Base-by-base conservation (phyloP, 2,329 filamentous ascomycete genomes). In the Cladophialophora exuberans region DNA sequence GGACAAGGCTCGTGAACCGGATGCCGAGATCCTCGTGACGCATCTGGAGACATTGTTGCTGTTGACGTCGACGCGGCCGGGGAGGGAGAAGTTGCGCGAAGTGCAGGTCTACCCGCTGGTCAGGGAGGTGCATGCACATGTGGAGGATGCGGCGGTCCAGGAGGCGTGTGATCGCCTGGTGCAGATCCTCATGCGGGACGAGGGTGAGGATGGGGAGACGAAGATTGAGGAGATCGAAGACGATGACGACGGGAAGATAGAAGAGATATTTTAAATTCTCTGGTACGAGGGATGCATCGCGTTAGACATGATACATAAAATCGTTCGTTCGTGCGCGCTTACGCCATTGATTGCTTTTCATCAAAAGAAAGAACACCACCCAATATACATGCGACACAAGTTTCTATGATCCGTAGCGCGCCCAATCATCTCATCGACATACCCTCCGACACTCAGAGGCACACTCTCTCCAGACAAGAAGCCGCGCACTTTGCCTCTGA, bases 321-420 rank as follows among this genome's bases (percentile, higher is more conserved):
- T n/a, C n/a, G n/a, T n/a, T n/a, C n/a, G n/a, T n/a, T n/a, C n/a
- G n/a, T n/a, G n/a, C n/a, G n/a, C n/a, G n/a, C n/a, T n/a, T n/a
- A n/a, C n/a, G n/a, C n/a, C n/a, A n/a, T n/a, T n/a, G n/a, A n/a
- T n/a, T n/a, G n/a, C n/a, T n/a, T n/a, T n/a, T n/a, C 28, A 45
- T 69, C 61, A 87, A 56, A 86, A 83, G 66, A 87, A 88, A 10
- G 84, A 78, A 75, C 84, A 87, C 93, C 93, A 97, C 17, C 94
- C 94, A 73, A 97, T 96, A 73, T 97, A 99, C 95, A 99, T 99
- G 33, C 85, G 84, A 15, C 89, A 84, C 72, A 99, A 72, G 70
- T 94, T 95, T 67, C 76, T 82, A 53, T 87, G 83, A 71, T 91
- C 85, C 18, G 87, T 88, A 28, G 95, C 94, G 75, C 93, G 86